phyloP scores from a whole-genome alignment of 495 filamentous ascomycete species.

The Haplographium delicatum region DNA sequence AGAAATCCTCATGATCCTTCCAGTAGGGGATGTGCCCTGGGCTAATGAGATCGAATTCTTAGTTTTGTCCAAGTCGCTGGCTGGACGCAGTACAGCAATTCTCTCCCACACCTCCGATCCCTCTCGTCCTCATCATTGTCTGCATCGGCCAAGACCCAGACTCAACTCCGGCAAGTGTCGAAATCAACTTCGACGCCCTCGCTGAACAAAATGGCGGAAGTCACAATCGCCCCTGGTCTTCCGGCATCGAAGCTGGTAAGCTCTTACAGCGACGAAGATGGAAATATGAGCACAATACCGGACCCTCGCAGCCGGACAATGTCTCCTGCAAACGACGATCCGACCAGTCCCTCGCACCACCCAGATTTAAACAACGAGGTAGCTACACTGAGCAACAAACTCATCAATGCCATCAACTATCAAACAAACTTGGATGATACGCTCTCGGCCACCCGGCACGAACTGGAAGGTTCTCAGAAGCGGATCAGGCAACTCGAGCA shows the following conservation, averaged over 20 bases:
- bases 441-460: slow-evolving; percentile 73
- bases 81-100: slow-evolving; percentile 43
- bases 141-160: slow-evolving; percentile 10
- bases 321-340: slow-evolving; percentile 18
- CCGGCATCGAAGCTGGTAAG: slow-evolving; percentile 5
- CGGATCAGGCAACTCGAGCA: slow-evolving; percentile 64
- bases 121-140: slow-evolving; percentile 32
- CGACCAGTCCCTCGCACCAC: slow-evolving; percentile 18
- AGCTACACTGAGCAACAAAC: slow-evolving; percentile 84
- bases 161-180: slow-evolving; percentile 14
- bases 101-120: slow-evolving; percentile 44
- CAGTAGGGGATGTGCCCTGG: neutral
- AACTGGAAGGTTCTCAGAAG: slow-evolving; percentile 69
- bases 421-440: slow-evolving; percentile 91
- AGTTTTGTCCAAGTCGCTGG: slow-evolving; percentile 46
- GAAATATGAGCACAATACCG: slow-evolving; percentile 26
- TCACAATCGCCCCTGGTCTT: slow-evolving; percentile 18
- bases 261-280: slow-evolving; percentile 21
- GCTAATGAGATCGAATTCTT: neutral
- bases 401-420: slow-evolving; percentile 95
- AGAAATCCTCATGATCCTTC: neutral
- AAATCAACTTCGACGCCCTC: slow-evolving; percentile 23
- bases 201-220: slow-evolving; percentile 21
- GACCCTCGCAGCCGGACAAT: slow-evolving; percentile 27
- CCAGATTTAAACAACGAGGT: slow-evolving; percentile 59